Conservation (phyloP, 2,329 filamentous ascomycete species). For the Clonostachys rhizophaga region DNA sequence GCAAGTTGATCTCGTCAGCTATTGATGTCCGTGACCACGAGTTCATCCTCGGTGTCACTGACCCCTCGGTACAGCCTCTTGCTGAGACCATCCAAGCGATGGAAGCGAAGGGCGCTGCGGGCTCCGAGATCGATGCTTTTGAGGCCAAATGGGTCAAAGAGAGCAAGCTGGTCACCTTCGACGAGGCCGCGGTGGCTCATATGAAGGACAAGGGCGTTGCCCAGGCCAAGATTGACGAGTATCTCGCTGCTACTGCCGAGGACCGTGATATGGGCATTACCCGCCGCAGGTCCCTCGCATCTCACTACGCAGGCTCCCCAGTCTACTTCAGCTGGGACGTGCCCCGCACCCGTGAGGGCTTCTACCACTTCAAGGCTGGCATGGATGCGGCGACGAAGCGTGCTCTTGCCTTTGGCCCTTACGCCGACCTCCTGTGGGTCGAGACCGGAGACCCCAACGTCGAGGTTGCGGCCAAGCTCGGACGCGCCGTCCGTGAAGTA, state of each 20-base stretch:
- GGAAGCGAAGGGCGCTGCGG: conserved; percentile 74
- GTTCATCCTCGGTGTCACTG: conserved; percentile 85
- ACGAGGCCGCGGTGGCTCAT: conserved; percentile 80
- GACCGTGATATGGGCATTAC: conserved; percentile 75
- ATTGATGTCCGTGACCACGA: conserved; percentile 95
- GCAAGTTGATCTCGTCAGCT: conserved; percentile 81
- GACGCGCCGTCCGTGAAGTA: conserved; percentile 64
- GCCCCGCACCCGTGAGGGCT: conserved; percentile 88
- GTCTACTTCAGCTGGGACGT: conserved; percentile 88
- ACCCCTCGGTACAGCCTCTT: conserved; percentile 69
- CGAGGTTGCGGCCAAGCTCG: conserved; percentile 69
- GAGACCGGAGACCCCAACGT: conserved; percentile 91
- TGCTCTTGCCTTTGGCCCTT: conserved; percentile 85
- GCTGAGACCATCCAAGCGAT: conserved; percentile 87
- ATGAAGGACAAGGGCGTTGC: conserved; percentile 62
- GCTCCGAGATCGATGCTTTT: conserved; percentile 77
- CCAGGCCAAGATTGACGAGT: conserved; percentile 61
- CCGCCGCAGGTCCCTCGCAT: conserved; percentile 69
- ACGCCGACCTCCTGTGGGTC: conserved; percentile 93
- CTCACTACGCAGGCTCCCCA: conserved; percentile 58
- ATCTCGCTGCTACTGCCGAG: conserved; percentile 55
- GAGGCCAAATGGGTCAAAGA: conserved; percentile 86
- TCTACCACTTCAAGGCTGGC: conserved; percentile 84
- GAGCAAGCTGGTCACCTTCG: conserved; percentile 82
- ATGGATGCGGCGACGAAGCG: conserved; percentile 88